phyloP scores from a whole-genome alignment of 2,329 filamentous ascomycete species.

The Botrytis sinoallii region DNA sequence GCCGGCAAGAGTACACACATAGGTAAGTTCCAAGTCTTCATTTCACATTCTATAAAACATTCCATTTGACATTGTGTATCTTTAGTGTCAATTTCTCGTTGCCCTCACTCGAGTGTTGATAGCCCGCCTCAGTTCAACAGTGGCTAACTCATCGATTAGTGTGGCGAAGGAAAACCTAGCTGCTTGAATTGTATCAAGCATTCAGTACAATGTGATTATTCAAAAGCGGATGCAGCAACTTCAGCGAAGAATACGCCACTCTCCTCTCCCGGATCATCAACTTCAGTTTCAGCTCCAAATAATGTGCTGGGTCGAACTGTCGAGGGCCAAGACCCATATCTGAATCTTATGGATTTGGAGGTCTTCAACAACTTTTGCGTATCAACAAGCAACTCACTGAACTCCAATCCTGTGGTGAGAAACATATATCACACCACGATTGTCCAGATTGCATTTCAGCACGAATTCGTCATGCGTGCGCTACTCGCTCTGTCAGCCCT shows the following conservation, averaged over 20 bases:
- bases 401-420: conserved; percentile 40
- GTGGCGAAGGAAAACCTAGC: conserved; percentile 21
- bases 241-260: neutral
- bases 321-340: neutral
- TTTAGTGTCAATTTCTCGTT: neutral
- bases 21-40: neutral
- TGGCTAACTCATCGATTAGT: conserved; percentile 23
- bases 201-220: conserved; percentile 18
- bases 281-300: neutral
- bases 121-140: neutral
- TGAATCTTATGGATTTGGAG: conserved; percentile 42
- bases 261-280: neutral
- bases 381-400: conserved; percentile 46
- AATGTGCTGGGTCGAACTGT: neutral
- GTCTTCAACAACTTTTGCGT: conserved; percentile 50
- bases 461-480: conserved; percentile 45
- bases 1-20: neutral
- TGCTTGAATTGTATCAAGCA: conserved; percentile 23
- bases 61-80: neutral
- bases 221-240: neutral
- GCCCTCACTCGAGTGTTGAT: neutral
- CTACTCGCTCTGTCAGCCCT: conserved; percentile 47
- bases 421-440: conserved; percentile 45
- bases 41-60: neutral
- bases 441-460: conserved; percentile 43